Evolutionary conservation across 192 early-diverging fungal species (phyloP).

Genomic region (Coemansia sp.): DNA sequence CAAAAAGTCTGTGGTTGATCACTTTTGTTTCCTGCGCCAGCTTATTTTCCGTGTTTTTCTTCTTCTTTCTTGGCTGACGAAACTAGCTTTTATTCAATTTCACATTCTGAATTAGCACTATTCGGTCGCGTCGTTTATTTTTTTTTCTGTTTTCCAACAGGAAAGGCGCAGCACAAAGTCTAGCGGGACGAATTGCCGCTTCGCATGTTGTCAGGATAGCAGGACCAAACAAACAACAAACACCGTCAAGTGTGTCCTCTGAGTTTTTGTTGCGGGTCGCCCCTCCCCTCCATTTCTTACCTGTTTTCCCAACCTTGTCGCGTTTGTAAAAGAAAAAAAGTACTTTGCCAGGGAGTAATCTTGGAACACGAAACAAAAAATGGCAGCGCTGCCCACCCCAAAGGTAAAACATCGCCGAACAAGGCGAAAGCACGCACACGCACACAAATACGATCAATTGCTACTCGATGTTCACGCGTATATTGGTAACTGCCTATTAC

Average conservation of each 20-base stretch:
- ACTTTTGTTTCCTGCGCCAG: background rate
- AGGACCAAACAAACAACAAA: conserved; percentile 4
- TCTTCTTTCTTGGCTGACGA: background rate
- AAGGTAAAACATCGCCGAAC: background rate
- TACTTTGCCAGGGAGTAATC: background rate
- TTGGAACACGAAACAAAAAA: background rate
- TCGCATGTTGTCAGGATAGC: background rate
- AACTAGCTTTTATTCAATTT: background rate
- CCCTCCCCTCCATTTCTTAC: background rate
- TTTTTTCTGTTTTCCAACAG: background rate
- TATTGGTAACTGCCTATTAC: background rate
- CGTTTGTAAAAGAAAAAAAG: background rate
- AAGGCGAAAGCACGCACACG: background rate
- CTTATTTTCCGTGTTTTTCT: background rate
- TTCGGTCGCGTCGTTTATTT: background rate
- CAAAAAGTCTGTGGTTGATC: background rate
- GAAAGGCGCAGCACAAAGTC: background rate
- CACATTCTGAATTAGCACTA: background rate
- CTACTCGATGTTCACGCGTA: background rate
- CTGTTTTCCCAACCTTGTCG: background rate
- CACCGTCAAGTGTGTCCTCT: background rate
- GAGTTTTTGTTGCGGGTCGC: background rate
- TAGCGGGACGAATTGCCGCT: background rate
- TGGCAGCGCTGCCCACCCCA: background rate
- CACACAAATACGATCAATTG: background rate